phyloP scores from a whole-genome alignment of 805 yeast species.

The Huiozyma sinensis region DNA sequence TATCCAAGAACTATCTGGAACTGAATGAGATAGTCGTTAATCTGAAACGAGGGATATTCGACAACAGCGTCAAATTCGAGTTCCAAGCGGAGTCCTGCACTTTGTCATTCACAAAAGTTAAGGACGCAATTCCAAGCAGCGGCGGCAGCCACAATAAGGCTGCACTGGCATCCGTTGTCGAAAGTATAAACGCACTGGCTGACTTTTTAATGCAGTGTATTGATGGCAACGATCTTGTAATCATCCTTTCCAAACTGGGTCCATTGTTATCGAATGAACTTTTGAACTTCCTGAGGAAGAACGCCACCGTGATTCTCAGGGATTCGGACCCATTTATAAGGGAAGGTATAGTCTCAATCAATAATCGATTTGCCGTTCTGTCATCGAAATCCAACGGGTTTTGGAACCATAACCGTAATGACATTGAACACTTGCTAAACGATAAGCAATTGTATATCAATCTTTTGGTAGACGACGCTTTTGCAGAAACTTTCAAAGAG shows the following conservation, averaged over 20 bases:
- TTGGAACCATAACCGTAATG: conserved; percentile 13
- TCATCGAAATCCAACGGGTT: conserved; percentile 2
- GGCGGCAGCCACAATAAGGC: not conserved
- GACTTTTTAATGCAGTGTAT: conserved; percentile 4
- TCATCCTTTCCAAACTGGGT: conserved; percentile 9
- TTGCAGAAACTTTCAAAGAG: conserved; percentile 9
- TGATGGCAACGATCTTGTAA: not conserved
- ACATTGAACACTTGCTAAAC: conserved; percentile 12
- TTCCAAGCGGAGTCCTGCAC: conserved; percentile 1
- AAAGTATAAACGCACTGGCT: conserved; percentile 6
- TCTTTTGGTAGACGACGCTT: conserved; percentile 18
- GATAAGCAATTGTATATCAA: conserved; percentile 16
- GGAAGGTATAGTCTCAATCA: conserved; percentile 4
- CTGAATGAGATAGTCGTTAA: conserved; percentile 5
- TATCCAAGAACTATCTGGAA: conserved; percentile 11
- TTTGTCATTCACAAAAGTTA: not conserved
- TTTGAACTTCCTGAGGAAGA: conserved; percentile 14
- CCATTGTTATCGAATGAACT: conserved; percentile 15
- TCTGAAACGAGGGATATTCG: conserved; percentile 14
- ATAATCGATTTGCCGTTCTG: conserved; percentile 7
- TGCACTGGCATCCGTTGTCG: conserved; percentile 1
- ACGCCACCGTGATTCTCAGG: conserved; percentile 13
- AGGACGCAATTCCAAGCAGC: not conserved
- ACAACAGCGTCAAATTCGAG: conserved; percentile 5
- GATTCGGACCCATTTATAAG: conserved; percentile 6